Percentiles rank a stretch among this genome's conserved stretches.
Evolutionary conservation across 1,139 yeast species (phyloP).

Genomic region (Wickerhamomyces sp.): DNA sequence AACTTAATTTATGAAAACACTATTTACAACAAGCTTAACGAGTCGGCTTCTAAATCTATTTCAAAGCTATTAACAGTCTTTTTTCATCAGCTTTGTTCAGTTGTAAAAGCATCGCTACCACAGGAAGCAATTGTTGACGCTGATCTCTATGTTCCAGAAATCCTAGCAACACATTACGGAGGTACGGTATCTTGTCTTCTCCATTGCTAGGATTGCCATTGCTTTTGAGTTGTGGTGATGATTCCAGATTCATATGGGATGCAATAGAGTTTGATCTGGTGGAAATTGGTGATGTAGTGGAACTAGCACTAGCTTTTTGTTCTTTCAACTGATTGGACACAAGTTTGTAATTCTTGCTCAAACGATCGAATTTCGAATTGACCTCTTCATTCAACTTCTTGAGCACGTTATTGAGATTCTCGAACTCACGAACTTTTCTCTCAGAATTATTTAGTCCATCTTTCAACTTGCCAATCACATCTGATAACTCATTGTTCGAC

Average conservation of each 20-base stretch:
- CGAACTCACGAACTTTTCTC: conserved; percentile 48
- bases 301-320: conserved; percentile 20
- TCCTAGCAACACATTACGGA: conserved; percentile 83
- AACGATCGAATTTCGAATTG: conserved; percentile 56
- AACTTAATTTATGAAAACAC: background rate
- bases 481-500: conserved; percentile 26
- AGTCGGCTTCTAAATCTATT: conserved; percentile 26
- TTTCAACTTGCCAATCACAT: conserved; percentile 39
- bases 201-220: background rate
- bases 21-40: too few relatives aligned
- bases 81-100: conserved; percentile 67
- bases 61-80: conserved; percentile 59
- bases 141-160: conserved; percentile 92
- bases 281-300: conserved; percentile 14
- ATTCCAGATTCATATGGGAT: conserved; percentile 10
- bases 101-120: conserved; percentile 67
- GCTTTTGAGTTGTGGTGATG: background rate
- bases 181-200: conserved; percentile 58
- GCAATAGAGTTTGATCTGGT: conserved; percentile 24
- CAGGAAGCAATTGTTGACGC: conserved; percentile 78
- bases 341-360: conserved; percentile 59
- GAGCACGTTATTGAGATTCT: conserved; percentile 50
- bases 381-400: conserved; percentile 66
- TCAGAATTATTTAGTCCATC: conserved; percentile 47
- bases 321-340: conserved; percentile 53